Conservation (phyloP, 2,329 filamentous ascomycete genomes). For the Tolypocladium endophyticum region DNA sequence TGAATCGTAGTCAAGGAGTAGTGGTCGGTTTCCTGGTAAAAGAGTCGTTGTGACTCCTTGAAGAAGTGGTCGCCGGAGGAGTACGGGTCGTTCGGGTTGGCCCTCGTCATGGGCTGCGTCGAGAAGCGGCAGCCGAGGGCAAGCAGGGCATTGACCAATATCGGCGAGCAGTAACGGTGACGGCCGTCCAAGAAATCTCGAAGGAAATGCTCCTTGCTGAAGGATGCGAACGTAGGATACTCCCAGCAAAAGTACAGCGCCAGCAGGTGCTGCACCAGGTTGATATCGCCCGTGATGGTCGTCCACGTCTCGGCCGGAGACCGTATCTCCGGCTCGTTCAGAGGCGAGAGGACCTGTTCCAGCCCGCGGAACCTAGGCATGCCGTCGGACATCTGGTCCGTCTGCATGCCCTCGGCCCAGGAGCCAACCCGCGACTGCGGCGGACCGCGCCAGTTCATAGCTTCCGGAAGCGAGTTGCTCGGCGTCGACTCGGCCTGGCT, state of each 20-base stretch:
- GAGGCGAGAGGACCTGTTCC: conserved; percentile 37
- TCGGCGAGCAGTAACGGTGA: conserved; percentile 55
- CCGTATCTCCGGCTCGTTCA: conserved; percentile 31
- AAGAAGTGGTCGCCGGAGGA: conserved; percentile 68
- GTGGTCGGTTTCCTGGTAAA: conserved; percentile 46
- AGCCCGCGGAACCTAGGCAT: conserved; percentile 27
- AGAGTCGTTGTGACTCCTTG: conserved; percentile 52
- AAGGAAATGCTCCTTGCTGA: conserved; percentile 62
- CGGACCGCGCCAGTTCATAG: conserved; percentile 33
- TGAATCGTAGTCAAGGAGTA: conserved; percentile 62
- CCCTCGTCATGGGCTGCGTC: conserved; percentile 50
- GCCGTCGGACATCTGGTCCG: conserved; percentile 19
- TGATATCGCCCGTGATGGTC: conserved; percentile 43
- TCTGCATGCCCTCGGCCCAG: conserved; percentile 36
- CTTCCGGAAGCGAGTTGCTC: conserved; percentile 35
- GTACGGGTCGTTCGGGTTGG: conserved; percentile 49
- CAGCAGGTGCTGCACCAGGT: conserved; percentile 52
- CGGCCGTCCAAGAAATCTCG: conserved; percentile 52
- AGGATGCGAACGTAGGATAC: conserved; percentile 63
- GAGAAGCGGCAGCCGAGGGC: conserved; percentile 61
- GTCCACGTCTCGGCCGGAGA: conserved; percentile 45
- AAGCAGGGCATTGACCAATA: conserved; percentile 55
- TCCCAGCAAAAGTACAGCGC: conserved; percentile 66
- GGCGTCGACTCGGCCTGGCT: conserved; percentile 35
- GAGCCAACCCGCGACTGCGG: conserved; percentile 36